phyloP scores from a whole-genome alignment of 2,329 filamentous ascomycete species.

The Phyllosticta citribraziliensis region DNA sequence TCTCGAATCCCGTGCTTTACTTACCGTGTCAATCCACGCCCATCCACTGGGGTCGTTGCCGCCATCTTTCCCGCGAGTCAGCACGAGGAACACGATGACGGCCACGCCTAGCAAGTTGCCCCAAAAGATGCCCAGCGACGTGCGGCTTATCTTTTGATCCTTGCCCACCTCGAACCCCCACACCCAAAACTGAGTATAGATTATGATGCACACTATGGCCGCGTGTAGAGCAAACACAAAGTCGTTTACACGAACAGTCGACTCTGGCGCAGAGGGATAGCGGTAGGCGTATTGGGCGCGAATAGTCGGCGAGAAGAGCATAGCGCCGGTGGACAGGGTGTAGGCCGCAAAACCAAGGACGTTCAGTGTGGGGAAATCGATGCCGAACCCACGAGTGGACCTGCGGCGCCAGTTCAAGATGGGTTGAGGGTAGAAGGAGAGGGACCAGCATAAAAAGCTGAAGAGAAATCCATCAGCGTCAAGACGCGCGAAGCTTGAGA shows the following conservation, averaged over 20 bases:
- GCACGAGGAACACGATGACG: conserved; percentile 39
- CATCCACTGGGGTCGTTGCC: conserved; percentile 41
- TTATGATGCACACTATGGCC: conserved; percentile 58
- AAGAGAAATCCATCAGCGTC: neutral
- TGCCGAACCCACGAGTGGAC: conserved; percentile 72
- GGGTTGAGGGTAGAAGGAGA: conserved; percentile 88
- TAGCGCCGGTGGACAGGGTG: conserved; percentile 60
- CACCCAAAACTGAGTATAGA: conserved; percentile 68
- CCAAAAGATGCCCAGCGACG: conserved; percentile 59
- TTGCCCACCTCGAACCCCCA: conserved; percentile 65
- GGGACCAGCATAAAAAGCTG: conserved; percentile 39
- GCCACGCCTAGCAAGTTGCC: conserved; percentile 53
- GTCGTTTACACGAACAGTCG: conserved; percentile 85
- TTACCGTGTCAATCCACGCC: conserved; percentile 57
- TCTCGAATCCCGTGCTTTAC: conserved; percentile 15
- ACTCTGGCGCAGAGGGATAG: conserved; percentile 60
- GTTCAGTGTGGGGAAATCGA: conserved; percentile 80
- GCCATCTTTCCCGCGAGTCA: conserved; percentile 29
- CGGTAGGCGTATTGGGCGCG: conserved; percentile 74
- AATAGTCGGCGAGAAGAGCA: conserved; percentile 71
- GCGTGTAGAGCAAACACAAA: conserved; percentile 80
- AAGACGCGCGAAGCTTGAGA: neutral
- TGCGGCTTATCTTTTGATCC: conserved; percentile 45
- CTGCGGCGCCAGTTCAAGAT: conserved; percentile 67
- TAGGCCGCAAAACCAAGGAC: conserved; percentile 64